Base-by-base conservation (phyloP, 2,329 filamentous ascomycete genomes). In the Neobulgaria alba region DNA sequence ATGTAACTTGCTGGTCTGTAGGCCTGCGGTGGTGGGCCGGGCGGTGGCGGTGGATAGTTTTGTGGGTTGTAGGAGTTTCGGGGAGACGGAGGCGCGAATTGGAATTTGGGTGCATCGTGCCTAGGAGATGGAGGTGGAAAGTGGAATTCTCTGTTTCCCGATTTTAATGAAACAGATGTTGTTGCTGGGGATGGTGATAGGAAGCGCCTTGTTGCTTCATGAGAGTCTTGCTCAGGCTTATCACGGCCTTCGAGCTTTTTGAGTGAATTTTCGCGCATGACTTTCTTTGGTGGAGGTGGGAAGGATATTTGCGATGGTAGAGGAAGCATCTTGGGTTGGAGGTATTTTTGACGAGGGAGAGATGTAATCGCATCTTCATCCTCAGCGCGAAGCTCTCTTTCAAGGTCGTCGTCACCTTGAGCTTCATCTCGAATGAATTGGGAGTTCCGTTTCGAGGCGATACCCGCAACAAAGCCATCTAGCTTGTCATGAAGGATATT, bases 381-480 rank as follows among this genome's bases (percentile, higher is more conserved):
- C 60, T 95, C 88, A 19, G 74, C 77, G 21, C 85, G 77, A 3
- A 94, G 72, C 58, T 90, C 81, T 39, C 79, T 77, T 60, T 94
- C 87, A 32, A 80, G 75, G n/a, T 87, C 82, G 1, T 73, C 68
- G 48, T 95, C 82, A 14, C 85, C 85, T 46, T 78, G 77, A 1
- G 88, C 85, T 64, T 90, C 87, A 43, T 87, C 80, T 49, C 79
- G 74, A 46, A 95, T 93, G 33, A 89, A 66, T 2, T 85, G 82
- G 3, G 86, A 93, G 66, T 88, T 88, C 40, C 88, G 78, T 60
- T 94, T 92, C 38, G 82, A 83, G 3, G 85, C 88, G 41, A 94
- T 86, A 33, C 83, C 85, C 19, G 89, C 83, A 29, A 95, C 85
- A 41, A 89, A 87, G 15, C 85, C 83, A 60, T 94, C 88, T 42